phyloP scores from a whole-genome alignment of 148 eudicot genomes.

The Bassia scoparia region DNA sequence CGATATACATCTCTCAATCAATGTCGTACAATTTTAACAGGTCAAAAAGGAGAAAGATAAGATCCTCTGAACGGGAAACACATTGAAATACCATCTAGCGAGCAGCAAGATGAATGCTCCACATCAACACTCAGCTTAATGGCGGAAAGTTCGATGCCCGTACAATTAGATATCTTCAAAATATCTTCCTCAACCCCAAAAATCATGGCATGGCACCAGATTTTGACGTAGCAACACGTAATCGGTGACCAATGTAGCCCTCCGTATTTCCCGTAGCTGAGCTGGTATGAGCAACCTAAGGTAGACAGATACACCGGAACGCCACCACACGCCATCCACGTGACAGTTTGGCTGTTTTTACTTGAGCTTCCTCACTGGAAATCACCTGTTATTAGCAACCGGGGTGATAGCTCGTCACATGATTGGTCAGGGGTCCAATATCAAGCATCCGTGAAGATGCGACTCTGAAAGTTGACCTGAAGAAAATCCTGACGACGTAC shows the following conservation, averaged over 20 bases:
- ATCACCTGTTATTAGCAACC: slow-evolving; percentile 53
- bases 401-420: slow-evolving; percentile 57
- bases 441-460: slow-evolving; percentile 76
- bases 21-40: slow-evolving; percentile 34
- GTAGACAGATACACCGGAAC: slow-evolving; percentile 68
- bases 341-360: slow-evolving; percentile 76
- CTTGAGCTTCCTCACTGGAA: slow-evolving; percentile 87
- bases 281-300: slow-evolving; percentile 86
- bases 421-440: slow-evolving; percentile 80
- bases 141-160: slow-evolving; percentile 75
- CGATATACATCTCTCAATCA: not conserved
- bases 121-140: slow-evolving; percentile 52
- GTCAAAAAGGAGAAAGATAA: slow-evolving; percentile 60
- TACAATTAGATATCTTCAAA: slow-evolving; percentile 74
- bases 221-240: slow-evolving; percentile 58
- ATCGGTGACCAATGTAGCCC: slow-evolving; percentile 68
- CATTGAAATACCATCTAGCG: slow-evolving; percentile 60
- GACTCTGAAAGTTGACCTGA: slow-evolving; percentile 78
- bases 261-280: slow-evolving; percentile 74
- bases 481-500: slow-evolving; percentile 63
- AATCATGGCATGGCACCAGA: slow-evolving; percentile 66
- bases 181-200: slow-evolving; percentile 62
- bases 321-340: slow-evolving; percentile 69
- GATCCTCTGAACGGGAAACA: slow-evolving; percentile 73
- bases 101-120: slow-evolving; percentile 72